Evolutionary conservation across 371 early-diverging fungal species (phyloP).

Genomic region (Mortierella sp.): DNA sequence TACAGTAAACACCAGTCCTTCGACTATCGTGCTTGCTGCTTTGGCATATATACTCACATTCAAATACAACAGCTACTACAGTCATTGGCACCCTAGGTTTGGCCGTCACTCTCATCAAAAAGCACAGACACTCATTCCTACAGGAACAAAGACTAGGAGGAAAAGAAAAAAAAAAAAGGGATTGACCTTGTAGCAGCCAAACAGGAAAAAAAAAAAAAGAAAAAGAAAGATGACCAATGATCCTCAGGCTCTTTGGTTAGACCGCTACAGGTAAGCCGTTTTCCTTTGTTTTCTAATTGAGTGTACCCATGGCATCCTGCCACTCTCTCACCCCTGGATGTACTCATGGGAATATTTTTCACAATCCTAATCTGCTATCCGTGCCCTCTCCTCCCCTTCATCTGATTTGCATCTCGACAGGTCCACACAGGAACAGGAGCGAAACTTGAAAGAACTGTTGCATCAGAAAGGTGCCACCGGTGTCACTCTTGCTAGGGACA

Average conservation of each 20-base stretch:
- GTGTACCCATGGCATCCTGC: background rate
- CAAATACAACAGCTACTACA: background rate
- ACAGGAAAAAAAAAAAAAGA: background rate
- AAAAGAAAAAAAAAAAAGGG: constrained; percentile 1
- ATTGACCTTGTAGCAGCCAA: background rate
- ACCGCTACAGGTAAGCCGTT: constrained; percentile 30
- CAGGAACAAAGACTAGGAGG: constrained; percentile 3
- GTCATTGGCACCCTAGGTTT: constrained; percentile 1
- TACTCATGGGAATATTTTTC: too few relatives aligned
- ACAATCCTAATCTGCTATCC: background rate
- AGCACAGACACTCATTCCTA: background rate
- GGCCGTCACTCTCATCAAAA: background rate
- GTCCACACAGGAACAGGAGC: constrained; percentile 47
- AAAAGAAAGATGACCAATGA: constrained; percentile 35
- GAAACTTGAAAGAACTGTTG: constrained; percentile 40
- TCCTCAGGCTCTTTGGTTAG: constrained; percentile 41
- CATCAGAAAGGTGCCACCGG: constrained; percentile 46
- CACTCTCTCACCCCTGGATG: background rate
- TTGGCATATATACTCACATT: background rate
- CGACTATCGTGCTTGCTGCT: background rate
- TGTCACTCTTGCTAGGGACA: constrained; percentile 52
- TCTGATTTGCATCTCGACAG: constrained; percentile 8
- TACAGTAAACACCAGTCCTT: background rate
- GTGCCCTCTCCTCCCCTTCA: background rate
- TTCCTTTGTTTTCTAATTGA: background rate